Percentiles rank a stretch among this genome's conserved stretches.
These are phyloP conservation scores for Zhuliangozyma blackwelliae DNA, from an alignment of 1,139 yeast genomes.

Conservation along the genomic window DNA sequence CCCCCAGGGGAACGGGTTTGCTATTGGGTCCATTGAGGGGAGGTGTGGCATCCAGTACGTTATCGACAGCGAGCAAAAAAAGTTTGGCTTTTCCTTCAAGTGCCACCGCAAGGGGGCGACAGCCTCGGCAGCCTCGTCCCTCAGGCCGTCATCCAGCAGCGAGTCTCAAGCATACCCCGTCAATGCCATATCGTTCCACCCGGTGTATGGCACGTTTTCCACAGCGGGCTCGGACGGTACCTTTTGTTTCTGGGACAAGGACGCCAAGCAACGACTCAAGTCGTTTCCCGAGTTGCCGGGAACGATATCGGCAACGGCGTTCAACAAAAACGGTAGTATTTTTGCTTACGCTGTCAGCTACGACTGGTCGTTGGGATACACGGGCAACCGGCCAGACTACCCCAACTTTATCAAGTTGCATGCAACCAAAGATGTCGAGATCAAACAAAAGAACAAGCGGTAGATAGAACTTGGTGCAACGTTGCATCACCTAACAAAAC, in stretches of 20 bases:
- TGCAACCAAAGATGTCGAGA: slow-evolving; percentile 81
- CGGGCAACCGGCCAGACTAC: slow-evolving; percentile 68
- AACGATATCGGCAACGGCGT: slow-evolving; percentile 72
- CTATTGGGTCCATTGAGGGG: slow-evolving; percentile 92
- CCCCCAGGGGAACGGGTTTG: slow-evolving; percentile 88
- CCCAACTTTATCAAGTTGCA: slow-evolving; percentile 80
- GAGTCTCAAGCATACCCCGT: slow-evolving; percentile 69
- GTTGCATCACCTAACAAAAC: neutral
- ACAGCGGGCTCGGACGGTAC: slow-evolving; percentile 97
- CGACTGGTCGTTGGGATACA: slow-evolving; percentile 92
- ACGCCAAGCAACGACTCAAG: slow-evolving; percentile 81
- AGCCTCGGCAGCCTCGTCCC: slow-evolving; percentile 28
- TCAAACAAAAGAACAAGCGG: slow-evolving; percentile 65
- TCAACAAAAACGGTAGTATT: slow-evolving; percentile 77
- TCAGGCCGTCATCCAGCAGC: slow-evolving; percentile 10
- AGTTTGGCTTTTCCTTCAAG: slow-evolving; percentile 80
- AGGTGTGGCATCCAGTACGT: slow-evolving; percentile 95
- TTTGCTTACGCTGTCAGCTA: slow-evolving; percentile 91
- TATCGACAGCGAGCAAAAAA: slow-evolving; percentile 73
- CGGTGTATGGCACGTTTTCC: slow-evolving; percentile 82
- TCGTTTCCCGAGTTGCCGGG: slow-evolving; percentile 72
- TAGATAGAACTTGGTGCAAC: slow-evolving; percentile 5
- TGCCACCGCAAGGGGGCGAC: slow-evolving; percentile 72
- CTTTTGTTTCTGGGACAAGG: slow-evolving; percentile 95
- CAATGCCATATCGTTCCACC: slow-evolving; percentile 82